Percentiles rank a stretch among this genome's conserved stretches.
Conservation (phyloP, 768 basidiomycete genomes). For the Ramaria sp. region DNA sequence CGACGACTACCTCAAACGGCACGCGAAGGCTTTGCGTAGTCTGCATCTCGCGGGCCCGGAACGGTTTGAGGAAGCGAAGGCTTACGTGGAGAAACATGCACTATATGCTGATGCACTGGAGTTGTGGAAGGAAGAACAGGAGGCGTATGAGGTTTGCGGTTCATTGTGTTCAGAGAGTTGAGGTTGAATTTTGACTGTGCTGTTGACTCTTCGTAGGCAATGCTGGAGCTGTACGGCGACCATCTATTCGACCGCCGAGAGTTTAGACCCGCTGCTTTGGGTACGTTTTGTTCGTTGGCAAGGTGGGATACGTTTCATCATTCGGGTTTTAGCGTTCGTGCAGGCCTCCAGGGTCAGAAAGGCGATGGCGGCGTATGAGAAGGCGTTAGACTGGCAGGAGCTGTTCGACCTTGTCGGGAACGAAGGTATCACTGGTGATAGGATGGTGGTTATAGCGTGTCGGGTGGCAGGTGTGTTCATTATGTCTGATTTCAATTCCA, state of each 20-base stretch:
- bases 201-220: conserved; percentile 33
- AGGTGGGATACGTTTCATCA: neutral
- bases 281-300: conserved; percentile 25
- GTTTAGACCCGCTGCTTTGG: conserved; percentile 72
- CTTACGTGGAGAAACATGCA: conserved; percentile 68
- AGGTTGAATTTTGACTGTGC: conserved; percentile 13
- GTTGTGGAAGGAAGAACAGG: conserved; percentile 57
- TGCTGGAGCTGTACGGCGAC: conserved; percentile 71
- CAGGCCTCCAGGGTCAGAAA: conserved; percentile 54
- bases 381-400: conserved; percentile 83
- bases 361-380: conserved; percentile 83
- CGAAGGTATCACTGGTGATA: conserved; percentile 39
- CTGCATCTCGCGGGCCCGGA: conserved; percentile 60
- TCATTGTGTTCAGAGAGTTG: neutral
- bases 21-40: conserved; percentile 64
- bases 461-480: conserved; percentile 58
- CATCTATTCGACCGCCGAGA: conserved; percentile 82
- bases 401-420: conserved; percentile 70
- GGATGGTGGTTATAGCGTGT: conserved; percentile 55
- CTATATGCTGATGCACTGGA: conserved; percentile 64
- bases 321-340: conserved; percentile 46
- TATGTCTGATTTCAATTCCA: neutral
- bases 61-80: conserved; percentile 69
- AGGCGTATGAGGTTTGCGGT: conserved; percentile 43
- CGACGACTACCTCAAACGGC: conserved; percentile 80